Evolutionary conservation across 1,139 yeast genomes (phyloP), one percentile per base, ranked within the genome.

Genomic region (Diutina siamensis): DNA sequence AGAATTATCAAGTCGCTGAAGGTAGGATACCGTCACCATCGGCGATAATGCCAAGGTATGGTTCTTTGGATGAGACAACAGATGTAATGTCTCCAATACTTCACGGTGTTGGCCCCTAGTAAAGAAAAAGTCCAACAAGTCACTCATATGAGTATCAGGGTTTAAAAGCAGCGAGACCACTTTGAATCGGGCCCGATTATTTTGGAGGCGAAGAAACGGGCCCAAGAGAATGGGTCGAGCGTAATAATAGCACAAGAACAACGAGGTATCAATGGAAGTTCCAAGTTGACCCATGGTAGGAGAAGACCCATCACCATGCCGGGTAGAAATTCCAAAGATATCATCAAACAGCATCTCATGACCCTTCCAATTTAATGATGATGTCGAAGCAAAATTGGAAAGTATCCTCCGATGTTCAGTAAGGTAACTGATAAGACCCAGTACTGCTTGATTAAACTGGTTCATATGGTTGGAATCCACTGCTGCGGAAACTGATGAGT

Each of bases 81-180:
- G 56, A 46, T 62, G 58, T 40, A 89, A 64, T 58, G 86, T 69
- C 12, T 70, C 64, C 44, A 92, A 63, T 0, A 97, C 95, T 47
- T 80, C 78, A 13, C 67, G 64, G 60, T 88, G 96, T 44, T 77
- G 60, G 1, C 64, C 60, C 48, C 83, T 69, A 9, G 84, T 78
- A 55, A 68, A 81, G 55, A 83, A 86, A 56, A 86, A 92, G 57
- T 86, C 95, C 13, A 87, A 72, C 40, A 92, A 67, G 53, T 88
- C 97, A 42, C 73, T 74, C 54, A 78, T 73, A 57, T 76, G 73
- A 4, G 68, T 67, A 32, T 68, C 63, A n/a, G 67, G 65, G 27
- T 52, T 53, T 27, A 51, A 51, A 25, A 15, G 33, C 42, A 21
- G 19, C 7, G 31, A 25, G 2, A 87, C 95, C 2, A 76, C 71